Evolutionary conservation across 139 green algal genomes (phyloP).

Genomic region (Picocystis salinarum): DNA sequence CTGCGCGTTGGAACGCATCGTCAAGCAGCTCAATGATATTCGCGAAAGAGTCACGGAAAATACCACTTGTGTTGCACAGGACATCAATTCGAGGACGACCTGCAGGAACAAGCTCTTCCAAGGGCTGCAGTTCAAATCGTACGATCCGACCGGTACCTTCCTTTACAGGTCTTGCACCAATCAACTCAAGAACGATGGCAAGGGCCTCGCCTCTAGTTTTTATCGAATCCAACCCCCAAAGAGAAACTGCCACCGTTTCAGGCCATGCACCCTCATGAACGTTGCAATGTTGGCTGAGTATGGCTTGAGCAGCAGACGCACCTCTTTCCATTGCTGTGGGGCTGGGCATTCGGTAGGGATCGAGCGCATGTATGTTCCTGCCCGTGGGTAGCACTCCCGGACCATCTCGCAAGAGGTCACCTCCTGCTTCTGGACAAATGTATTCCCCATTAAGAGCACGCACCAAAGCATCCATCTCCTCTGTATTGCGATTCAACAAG

Average conservation of each 20-base stretch:
- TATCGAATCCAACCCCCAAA: constrained; percentile 95
- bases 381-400: constrained; percentile 84
- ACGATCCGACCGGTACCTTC: constrained; percentile 72
- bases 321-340: constrained; percentile 56
- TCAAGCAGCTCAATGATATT: constrained; percentile 77
- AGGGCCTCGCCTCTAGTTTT: constrained; percentile 84
- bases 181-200: constrained; percentile 65
- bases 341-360: constrained; percentile 93
- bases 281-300: background rate
- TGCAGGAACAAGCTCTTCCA: constrained; percentile 15
- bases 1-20: constrained; percentile 60
- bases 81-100: constrained; percentile 73
- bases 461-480: constrained; percentile 55
- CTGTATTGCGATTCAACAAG: constrained; percentile 57
- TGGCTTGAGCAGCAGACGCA: background rate
- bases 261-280: constrained; percentile 56
- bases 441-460: constrained; percentile 67
- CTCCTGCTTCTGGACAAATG: constrained; percentile 64
- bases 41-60: constrained; percentile 63
- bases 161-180: constrained; percentile 59
- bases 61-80: constrained; percentile 89
- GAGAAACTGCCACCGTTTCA: constrained; percentile 84
- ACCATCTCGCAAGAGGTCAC: constrained; percentile 86
- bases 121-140: constrained; percentile 56
- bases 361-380: constrained; percentile 92